phyloP scores from a whole-genome alignment of 2,329 filamentous ascomycete genomes.

The Aspergillus tubingensis region DNA sequence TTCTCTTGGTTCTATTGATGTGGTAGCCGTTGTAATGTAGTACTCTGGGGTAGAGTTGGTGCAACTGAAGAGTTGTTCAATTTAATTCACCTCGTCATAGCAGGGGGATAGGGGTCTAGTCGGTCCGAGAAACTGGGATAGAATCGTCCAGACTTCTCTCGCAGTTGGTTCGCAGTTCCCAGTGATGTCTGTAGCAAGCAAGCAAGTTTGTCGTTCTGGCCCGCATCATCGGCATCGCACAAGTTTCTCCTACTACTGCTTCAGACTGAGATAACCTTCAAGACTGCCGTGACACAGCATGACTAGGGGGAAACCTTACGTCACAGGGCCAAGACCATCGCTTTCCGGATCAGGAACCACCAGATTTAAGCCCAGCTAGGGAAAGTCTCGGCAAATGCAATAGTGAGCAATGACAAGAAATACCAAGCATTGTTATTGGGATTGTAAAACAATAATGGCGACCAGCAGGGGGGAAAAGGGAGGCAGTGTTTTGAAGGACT shows the following conservation, averaged over 20 bases:
- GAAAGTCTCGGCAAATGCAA: constrained; percentile 11
- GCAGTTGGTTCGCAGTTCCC: constrained; percentile 10
- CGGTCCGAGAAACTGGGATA: background rate
- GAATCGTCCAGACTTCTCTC: constrained; percentile 15
- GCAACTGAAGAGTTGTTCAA: background rate
- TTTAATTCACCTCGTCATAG: background rate
- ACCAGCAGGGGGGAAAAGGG: background rate
- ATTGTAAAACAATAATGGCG: constrained; percentile 1
- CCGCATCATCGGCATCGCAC: background rate
- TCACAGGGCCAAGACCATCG: constrained; percentile 16
- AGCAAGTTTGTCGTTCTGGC: background rate
- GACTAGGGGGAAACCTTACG: constrained; percentile 14
- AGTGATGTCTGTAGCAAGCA: background rate
- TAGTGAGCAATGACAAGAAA: constrained; percentile 12
- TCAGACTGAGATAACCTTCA: constrained; percentile 4
- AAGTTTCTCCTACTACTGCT: background rate
- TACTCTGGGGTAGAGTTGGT: background rate
- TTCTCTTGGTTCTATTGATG: constrained; percentile 3
- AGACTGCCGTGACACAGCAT: background rate
- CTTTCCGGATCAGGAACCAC: constrained; percentile 13
- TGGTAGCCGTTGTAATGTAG: constrained; percentile 6
- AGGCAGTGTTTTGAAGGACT: background rate
- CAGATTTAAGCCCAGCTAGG: constrained; percentile 2
- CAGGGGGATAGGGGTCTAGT: background rate
- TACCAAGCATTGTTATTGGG: constrained; percentile 17